Evolutionary conservation across 2,329 filamentous ascomycete species (phyloP).

Genomic region (Verticillium longisporum): DNA sequence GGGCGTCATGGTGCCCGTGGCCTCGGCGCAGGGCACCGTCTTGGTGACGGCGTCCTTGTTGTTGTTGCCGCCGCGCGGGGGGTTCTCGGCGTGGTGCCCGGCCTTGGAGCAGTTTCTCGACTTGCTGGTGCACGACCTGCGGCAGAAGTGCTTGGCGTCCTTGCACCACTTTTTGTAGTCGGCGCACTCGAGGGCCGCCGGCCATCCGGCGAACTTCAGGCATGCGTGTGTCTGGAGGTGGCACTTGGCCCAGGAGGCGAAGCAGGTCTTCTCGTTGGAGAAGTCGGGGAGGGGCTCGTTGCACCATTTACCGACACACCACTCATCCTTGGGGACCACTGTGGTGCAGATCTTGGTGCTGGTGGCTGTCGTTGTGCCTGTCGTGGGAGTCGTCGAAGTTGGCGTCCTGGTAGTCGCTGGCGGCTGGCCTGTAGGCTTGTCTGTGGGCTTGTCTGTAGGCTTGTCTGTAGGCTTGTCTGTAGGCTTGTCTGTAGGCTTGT

Average conservation of each 20-base stretch:
- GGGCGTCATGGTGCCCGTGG: constrained; percentile 19
- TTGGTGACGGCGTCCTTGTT: constrained; percentile 17
- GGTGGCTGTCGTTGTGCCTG: not conserved
- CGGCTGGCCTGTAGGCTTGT: constrained; percentile 7
- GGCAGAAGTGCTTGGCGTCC: constrained; percentile 26
- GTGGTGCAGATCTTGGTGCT: constrained; percentile 33
- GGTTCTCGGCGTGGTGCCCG: constrained; percentile 33
- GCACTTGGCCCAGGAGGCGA: constrained; percentile 34
- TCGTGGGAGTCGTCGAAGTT: constrained; percentile 11
- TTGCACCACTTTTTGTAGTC: constrained; percentile 42
- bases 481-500: constrained; percentile 7
- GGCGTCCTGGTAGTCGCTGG: constrained; percentile 26
- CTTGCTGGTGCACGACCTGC: constrained; percentile 33
- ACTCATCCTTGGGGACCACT: constrained; percentile 43
- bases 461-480: constrained; percentile 13
- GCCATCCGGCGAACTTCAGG: constrained; percentile 44
- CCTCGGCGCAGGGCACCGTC: constrained; percentile 19
- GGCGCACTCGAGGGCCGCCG: constrained; percentile 41
- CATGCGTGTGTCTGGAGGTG: constrained; percentile 42
- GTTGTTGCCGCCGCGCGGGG: constrained; percentile 26
- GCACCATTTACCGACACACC: constrained; percentile 48
- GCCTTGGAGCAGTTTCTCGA: constrained; percentile 31
- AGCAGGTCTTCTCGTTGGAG: constrained; percentile 33
- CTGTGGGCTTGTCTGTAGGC: constrained; percentile 6
- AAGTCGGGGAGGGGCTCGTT: constrained; percentile 41